Evolutionary conservation across 2,329 filamentous ascomycete species (phyloP).

Genomic region (Aspergillus uvarum): DNA sequence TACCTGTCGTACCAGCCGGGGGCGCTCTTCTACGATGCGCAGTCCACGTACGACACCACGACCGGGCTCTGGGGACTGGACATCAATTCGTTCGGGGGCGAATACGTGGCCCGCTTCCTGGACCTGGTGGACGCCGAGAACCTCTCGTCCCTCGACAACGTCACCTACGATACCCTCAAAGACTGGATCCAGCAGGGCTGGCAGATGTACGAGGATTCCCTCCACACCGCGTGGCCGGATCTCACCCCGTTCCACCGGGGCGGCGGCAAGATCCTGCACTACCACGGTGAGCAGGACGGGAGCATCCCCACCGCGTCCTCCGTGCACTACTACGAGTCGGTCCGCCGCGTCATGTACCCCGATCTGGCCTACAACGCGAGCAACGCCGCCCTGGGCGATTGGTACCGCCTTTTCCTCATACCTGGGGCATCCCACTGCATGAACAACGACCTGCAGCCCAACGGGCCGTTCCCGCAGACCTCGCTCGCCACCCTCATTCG

Average conservation of each 20-base stretch:
- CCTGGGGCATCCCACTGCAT: constrained; percentile 56
- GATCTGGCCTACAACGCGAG: constrained; percentile 40
- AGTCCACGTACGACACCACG: constrained; percentile 28
- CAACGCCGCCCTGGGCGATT: constrained; percentile 48
- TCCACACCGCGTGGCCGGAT: constrained; percentile 57
- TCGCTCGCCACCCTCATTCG: constrained; percentile 50
- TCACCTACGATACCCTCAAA: constrained; percentile 58
- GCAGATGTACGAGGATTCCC: constrained; percentile 50
- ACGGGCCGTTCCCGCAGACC: constrained; percentile 45
- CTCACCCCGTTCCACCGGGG: constrained; percentile 50
- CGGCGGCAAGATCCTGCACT: constrained; percentile 59
- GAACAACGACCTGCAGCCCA: constrained; percentile 46
- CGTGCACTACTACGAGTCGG: constrained; percentile 57
- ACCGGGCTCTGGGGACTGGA: constrained; percentile 29
- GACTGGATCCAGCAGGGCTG: constrained; percentile 55
- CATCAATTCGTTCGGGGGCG: constrained; percentile 38
- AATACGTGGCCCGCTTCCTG: constrained; percentile 37
- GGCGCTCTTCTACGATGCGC: constrained; percentile 28
- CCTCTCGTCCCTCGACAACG: constrained; percentile 45
- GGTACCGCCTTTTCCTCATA: constrained; percentile 57
- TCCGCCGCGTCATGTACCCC: constrained; percentile 53
- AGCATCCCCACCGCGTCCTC: constrained; percentile 55
- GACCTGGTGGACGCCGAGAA: constrained; percentile 37
- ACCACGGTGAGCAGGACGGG: constrained; percentile 58
- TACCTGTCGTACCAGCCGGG: constrained; percentile 40